These are phyloP conservation scores for Pouteria glomerata DNA, from an alignment of 148 eudicot species.

Conservation along the genomic window DNA sequence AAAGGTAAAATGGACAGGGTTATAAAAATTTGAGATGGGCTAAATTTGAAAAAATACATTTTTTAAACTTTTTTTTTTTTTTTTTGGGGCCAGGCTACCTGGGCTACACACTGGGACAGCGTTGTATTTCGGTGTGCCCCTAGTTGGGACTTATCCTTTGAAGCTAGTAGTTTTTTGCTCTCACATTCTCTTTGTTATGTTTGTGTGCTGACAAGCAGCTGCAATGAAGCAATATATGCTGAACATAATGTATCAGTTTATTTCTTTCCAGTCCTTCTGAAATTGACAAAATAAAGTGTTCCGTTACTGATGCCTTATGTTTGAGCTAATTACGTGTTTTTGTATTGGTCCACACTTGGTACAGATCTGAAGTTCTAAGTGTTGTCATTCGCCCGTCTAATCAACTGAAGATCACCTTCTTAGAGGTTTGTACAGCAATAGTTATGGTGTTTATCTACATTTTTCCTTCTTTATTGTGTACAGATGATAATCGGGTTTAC, in stretches of 20 bases:
- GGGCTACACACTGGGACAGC: no score
- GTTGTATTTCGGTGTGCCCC: no score
- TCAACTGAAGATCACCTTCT: constrained; percentile 92
- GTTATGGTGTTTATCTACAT: not conserved
- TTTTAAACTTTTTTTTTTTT: no score
- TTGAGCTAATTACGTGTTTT: not conserved
- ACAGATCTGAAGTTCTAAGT: constrained; percentile 86
- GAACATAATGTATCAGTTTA: not conserved
- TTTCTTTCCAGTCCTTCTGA: not conserved
- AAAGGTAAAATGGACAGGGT: no score
- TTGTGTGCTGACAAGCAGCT: not conserved
- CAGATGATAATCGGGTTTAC: not conserved
- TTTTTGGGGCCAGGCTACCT: no score
- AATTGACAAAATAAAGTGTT: not conserved
- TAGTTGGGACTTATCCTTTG: no score
- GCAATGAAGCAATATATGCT: not conserved
- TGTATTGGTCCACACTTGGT: not conserved
- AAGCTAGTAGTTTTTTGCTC: not conserved
- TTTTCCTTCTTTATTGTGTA: not conserved
- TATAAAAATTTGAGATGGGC: no score
- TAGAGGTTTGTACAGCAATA: constrained; percentile 58
- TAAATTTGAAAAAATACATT: no score
- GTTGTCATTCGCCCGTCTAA: constrained; percentile 75
- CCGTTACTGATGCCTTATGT: not conserved
- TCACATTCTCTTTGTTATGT: not conserved